Evolutionary conservation across 768 basidiomycete species (phyloP).

Genomic region (Arthromyces matolae): DNA sequence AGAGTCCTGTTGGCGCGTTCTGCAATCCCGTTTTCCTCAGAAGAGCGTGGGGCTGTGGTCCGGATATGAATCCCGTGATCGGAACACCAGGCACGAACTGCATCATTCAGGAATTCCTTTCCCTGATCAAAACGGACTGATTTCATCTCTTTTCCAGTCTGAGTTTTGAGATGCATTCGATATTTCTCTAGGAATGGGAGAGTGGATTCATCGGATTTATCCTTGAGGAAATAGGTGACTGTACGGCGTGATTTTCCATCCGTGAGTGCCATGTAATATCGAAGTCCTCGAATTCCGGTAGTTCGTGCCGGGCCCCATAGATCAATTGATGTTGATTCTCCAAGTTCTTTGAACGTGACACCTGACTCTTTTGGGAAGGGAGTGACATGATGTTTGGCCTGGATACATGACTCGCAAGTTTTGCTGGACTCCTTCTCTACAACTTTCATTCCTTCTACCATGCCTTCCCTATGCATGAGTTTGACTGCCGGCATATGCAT

Average conservation of each 20-base stretch:
- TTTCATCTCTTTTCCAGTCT: constrained; percentile 2
- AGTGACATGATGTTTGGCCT: constrained; percentile 28
- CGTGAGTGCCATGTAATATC: constrained; percentile 27
- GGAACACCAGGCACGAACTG: neutral
- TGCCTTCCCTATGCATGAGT: neutral
- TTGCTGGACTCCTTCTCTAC: neutral
- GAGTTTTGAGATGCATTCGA: neutral
- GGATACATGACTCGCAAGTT: constrained; percentile 31
- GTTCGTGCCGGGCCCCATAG: constrained; percentile 29
- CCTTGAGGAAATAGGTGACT: constrained; percentile 11
- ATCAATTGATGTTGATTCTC: constrained; percentile 16
- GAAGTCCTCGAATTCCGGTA: constrained; percentile 17
- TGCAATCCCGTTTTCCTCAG: neutral
- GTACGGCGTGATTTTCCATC: constrained; percentile 17
- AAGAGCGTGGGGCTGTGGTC: constrained; percentile 5
- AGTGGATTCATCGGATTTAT: constrained; percentile 3
- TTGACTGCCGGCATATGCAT: neutral
- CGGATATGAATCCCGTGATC: neutral
- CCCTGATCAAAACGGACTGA: neutral
- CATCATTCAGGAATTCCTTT: constrained; percentile 1
- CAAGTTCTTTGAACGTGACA: constrained; percentile 9
- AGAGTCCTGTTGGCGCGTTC: constrained; percentile 17
- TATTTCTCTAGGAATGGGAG: constrained; percentile 7
- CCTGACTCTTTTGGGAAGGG: constrained; percentile 30
- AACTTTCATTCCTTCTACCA: neutral